A percentile compares a stretch with the other conserved stretches of the same genome.
Conservation (phyloP, 805 yeast species). For the Cyberlindnera amylophila region DNA sequence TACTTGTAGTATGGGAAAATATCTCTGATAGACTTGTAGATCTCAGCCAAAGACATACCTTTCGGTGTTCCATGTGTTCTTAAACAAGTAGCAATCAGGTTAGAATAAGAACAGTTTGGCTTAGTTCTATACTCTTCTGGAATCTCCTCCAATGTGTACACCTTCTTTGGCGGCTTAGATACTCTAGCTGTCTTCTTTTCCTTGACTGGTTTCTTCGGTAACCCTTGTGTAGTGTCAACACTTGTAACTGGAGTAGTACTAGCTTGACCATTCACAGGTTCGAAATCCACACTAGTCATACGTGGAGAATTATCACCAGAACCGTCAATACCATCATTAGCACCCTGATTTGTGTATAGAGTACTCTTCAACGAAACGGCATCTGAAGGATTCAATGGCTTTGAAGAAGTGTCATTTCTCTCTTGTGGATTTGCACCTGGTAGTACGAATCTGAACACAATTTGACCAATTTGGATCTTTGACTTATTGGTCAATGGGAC, state of each 20-base stretch:
- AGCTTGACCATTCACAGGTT: slow-evolving; percentile 14
- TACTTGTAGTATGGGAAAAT: slow-evolving; percentile 87
- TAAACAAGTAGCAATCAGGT: slow-evolving; percentile 75
- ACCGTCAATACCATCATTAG: slow-evolving; percentile 7
- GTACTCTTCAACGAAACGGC: slow-evolving; percentile 54
- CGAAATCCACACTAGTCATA: slow-evolving; percentile 23
- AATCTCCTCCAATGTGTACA: slow-evolving; percentile 76
- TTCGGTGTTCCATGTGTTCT: slow-evolving; percentile 59
- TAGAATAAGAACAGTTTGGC: slow-evolving; percentile 79
- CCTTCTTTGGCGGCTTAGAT: slow-evolving; percentile 52
- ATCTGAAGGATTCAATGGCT: slow-evolving; percentile 56
- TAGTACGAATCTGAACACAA: slow-evolving; percentile 79
- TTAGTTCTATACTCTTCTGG: slow-evolving; percentile 84
- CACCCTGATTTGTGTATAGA: slow-evolving; percentile 33
- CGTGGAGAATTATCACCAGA: slow-evolving; percentile 18
- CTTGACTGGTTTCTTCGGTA: slow-evolving; percentile 30
- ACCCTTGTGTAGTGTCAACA: slow-evolving; percentile 9
- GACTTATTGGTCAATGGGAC: slow-evolving; percentile 81
- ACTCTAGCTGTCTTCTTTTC: slow-evolving; percentile 48
- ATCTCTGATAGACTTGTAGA: slow-evolving; percentile 82
- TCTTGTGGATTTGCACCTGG: slow-evolving; percentile 58
- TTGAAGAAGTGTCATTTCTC: slow-evolving; percentile 27
- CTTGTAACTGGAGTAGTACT: slow-evolving; percentile 11
- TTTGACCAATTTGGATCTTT: slow-evolving; percentile 89
- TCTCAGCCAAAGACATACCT: slow-evolving; percentile 81